Conservation (phyloP, 1,139 yeast genomes). For the Scheffersomyces titani region DNA sequence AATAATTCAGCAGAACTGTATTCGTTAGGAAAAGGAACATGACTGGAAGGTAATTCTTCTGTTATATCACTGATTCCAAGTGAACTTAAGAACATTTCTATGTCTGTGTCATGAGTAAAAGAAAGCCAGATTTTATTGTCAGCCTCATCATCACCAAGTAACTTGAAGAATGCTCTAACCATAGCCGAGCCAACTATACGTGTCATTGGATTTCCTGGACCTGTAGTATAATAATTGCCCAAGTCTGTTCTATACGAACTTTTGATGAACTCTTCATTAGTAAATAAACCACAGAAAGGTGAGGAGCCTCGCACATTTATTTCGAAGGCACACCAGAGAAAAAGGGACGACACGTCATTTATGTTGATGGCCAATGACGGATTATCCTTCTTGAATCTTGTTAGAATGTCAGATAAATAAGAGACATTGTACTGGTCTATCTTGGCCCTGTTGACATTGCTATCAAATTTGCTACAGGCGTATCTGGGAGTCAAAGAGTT, state of each 20-base stretch:
- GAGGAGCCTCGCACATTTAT: constrained; percentile 49
- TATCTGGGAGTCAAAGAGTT: constrained; percentile 20
- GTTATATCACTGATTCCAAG: constrained; percentile 46
- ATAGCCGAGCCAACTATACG: constrained; percentile 44
- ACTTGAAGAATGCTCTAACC: constrained; percentile 44
- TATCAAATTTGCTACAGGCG: constrained; percentile 28
- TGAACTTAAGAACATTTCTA: constrained; percentile 48
- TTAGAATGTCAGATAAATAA: constrained; percentile 36
- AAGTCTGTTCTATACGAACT: constrained; percentile 48
- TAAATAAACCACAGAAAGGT: constrained; percentile 51
- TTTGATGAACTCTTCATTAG: constrained; percentile 47
- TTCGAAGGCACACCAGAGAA: constrained; percentile 55
- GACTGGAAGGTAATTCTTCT: constrained; percentile 24
- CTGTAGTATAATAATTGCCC: constrained; percentile 43
- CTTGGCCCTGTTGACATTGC: constrained; percentile 15
- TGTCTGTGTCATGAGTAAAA: constrained; percentile 60
- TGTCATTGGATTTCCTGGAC: constrained; percentile 47
- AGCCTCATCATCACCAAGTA: constrained; percentile 28
- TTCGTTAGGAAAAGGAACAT: constrained; percentile 35
- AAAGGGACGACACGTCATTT: constrained; percentile 40
- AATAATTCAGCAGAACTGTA: constrained; percentile 47
- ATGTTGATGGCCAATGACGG: constrained; percentile 41
- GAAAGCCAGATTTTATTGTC: constrained; percentile 39
- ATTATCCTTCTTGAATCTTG: constrained; percentile 36
- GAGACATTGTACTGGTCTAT: constrained; percentile 16